Base-by-base conservation (phyloP, 2,329 filamentous ascomycete species). In the Exophiala sp. region DNA sequence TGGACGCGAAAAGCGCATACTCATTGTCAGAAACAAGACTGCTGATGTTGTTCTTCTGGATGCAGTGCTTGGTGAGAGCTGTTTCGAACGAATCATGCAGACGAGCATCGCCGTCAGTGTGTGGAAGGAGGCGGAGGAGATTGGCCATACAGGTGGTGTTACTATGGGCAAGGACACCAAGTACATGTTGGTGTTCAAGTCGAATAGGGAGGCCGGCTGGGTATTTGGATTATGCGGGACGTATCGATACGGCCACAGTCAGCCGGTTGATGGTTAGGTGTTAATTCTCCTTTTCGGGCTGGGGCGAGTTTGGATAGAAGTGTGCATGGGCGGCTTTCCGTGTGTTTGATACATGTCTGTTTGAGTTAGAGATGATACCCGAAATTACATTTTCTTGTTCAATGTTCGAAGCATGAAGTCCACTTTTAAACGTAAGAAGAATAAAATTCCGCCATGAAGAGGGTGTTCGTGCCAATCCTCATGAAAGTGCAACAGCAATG, bases 81-180 rank as follows among this genome's bases (percentile, higher is more conserved):
- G 88, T 66, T 95, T 96, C 71, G 87, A 91, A 62, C 78, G 88
- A 14, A 83, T 96, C 56, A 91, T 89, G 4, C 83, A 87, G 61
- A 87, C 88, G 33, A 91, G 91, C 43, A 92, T 96, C 64, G 89
- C 94, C 1, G 85, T 95, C 52, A 91, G 88, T 61, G 87, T 96
- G 34, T 94, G 90, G 84, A 88, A 94, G 68, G 85, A 89, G 62
- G 84, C 84, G 45, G 81, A 85, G 59, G 81, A 82, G 20, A 70
- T 78, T 46, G 77, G 81, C 0, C 75, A 75, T 29, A 73, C 78
- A 48, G 78, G 77, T 3, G 84, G 83, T 21, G 83, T 85, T 33
- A 80, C 83, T 3, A 77, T 76, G 32, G 79, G 78, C 24, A 76
- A 74, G 57, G 80, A 78, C 39, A 79, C 74, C 57, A 77, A 85